Conservation (phyloP, 2,329 filamentous ascomycete species). For the Xylaria sp. region DNA sequence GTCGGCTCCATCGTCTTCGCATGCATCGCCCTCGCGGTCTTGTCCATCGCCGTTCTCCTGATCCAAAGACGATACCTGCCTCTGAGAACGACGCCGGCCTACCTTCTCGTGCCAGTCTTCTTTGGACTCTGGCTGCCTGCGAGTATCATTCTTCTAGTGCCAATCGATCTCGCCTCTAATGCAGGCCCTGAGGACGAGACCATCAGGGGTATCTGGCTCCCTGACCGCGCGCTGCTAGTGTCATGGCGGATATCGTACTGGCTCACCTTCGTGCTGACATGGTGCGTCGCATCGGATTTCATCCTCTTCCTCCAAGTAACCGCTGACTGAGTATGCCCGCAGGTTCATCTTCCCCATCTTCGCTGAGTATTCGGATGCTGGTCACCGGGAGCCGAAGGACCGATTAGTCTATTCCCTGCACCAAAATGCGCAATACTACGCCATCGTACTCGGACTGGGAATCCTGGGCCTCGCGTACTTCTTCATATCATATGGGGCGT, state of each 20-base stretch:
- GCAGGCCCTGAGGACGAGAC: conserved; percentile 66
- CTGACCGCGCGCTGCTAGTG: conserved; percentile 70
- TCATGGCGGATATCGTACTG: conserved; percentile 96
- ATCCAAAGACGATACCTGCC: conserved; percentile 87
- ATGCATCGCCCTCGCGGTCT: conserved; percentile 62
- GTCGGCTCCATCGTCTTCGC: conserved; percentile 78
- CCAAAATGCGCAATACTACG: conserved; percentile 82
- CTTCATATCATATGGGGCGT: conserved; percentile 69
- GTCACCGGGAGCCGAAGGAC: conserved; percentile 79
- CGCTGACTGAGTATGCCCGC: conserved; percentile 18
- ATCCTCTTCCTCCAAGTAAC: background rate
- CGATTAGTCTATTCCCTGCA: conserved; percentile 79
- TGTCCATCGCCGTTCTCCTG: conserved; percentile 72
- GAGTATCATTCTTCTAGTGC: conserved; percentile 85
- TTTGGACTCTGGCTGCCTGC: conserved; percentile 90
- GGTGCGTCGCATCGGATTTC: conserved; percentile 45
- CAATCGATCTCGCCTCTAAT: conserved; percentile 89
- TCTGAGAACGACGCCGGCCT: conserved; percentile 81
- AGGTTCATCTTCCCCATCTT: conserved; percentile 89
- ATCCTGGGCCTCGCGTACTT: conserved; percentile 75
- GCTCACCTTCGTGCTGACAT: conserved; percentile 92
- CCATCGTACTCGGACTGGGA: conserved; percentile 67
- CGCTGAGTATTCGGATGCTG: conserved; percentile 90
- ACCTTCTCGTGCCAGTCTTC: conserved; percentile 87
- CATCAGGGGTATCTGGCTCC: conserved; percentile 80